Percentiles rank a stretch among this genome's conserved stretches.
Conservation (phyloP, 306 rosid species). For the Dalbergia cochinchinensis region DNA sequence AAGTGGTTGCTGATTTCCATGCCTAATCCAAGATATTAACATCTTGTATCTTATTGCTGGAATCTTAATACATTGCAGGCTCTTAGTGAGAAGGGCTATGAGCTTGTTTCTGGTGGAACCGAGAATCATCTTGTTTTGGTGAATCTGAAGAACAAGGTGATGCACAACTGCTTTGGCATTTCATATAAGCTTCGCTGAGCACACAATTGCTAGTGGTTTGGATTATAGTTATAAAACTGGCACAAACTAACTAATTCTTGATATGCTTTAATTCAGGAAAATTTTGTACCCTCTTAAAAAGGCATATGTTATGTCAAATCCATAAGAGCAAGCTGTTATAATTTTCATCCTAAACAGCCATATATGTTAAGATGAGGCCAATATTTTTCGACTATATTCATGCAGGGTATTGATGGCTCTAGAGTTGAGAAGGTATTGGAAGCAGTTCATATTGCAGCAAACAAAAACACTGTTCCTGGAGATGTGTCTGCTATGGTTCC, state of each 20-base stretch:
- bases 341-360: slow-evolving; percentile 3
- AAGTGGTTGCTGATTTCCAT: background rate
- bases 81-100: slow-evolving; percentile 77
- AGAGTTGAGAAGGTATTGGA: slow-evolving; percentile 96
- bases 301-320: background rate
- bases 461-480: slow-evolving; percentile 96
- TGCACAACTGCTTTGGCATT: background rate
- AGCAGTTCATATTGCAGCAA: slow-evolving; percentile 92
- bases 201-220: no score
- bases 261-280: slow-evolving; percentile 4
- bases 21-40: slow-evolving; percentile 21
- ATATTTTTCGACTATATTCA: background rate
- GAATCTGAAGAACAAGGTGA: slow-evolving; percentile 89
- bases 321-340: background rate
- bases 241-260: slow-evolving; percentile 2
- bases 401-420: slow-evolving; percentile 93
- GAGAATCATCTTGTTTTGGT: slow-evolving; percentile 97
- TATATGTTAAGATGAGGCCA: slow-evolving; percentile 7
- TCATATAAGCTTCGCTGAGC: background rate
- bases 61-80: slow-evolving; percentile 60
- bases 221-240: background rate
- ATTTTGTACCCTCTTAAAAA: background rate
- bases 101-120: slow-evolving; percentile 97
- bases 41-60: slow-evolving; percentile 38
- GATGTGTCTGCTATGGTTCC: slow-evolving; percentile 99